These are phyloP conservation scores for Globisporangium alternatum DNA, from an alignment of 352 stramenopile species.

Conservation along the genomic window DNA sequence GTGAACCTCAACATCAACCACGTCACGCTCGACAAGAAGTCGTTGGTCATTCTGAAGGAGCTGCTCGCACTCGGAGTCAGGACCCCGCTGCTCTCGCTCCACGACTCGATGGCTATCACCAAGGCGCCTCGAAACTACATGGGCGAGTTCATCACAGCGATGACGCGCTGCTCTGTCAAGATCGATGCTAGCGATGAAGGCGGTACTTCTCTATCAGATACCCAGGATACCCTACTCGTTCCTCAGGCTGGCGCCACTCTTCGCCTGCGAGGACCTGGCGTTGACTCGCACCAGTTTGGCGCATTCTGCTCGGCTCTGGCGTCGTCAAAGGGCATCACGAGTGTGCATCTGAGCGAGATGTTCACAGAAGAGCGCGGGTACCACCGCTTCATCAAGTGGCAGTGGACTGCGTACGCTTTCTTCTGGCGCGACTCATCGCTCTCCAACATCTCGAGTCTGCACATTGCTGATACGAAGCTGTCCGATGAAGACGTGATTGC, in stretches of 20 bases:
- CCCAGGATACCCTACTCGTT: not conserved
- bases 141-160: conserved; percentile 12
- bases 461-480: conserved; percentile 13
- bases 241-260: not conserved
- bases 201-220: not conserved
- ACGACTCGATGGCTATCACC: conserved; percentile 8
- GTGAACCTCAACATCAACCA: conserved; percentile 15
- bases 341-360: conserved; percentile 12
- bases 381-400: conserved; percentile 16
- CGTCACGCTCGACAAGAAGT: conserved; percentile 11
- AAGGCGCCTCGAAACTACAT: conserved; percentile 8
- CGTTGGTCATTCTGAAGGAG: conserved; percentile 7
- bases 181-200: not conserved
- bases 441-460: conserved; percentile 3
- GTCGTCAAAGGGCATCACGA: conserved; percentile 5
- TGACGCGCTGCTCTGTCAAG: conserved; percentile 6
- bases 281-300: conserved; percentile 17
- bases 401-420: conserved; percentile 20
- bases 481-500: conserved; percentile 9
- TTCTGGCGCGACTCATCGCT: conserved; percentile 13
- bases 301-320: conserved; percentile 18
- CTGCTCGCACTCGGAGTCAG: conserved; percentile 7
- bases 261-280: conserved; percentile 4
- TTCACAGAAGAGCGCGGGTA: conserved; percentile 10
- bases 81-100: conserved; percentile 13